Conservation (phyloP, 2,329 filamentous ascomycete genomes). For the Fusarium sp. region DNA sequence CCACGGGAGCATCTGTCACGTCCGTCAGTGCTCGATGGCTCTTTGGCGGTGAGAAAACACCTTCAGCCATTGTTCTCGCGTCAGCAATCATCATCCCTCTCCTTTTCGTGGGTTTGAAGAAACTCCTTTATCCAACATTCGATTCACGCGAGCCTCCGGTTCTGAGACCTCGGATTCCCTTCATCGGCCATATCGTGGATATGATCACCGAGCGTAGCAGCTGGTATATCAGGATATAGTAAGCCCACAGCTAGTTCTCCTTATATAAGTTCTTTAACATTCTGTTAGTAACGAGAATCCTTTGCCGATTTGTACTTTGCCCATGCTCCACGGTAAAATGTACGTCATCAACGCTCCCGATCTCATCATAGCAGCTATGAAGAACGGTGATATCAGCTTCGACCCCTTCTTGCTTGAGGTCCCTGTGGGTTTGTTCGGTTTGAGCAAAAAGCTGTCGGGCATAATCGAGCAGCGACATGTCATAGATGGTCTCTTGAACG, state of each 20-base stretch:
- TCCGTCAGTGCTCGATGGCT: too few species aligned
- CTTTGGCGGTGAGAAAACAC: not conserved
- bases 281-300: not conserved
- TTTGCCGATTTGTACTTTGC: slow-evolving; percentile 4
- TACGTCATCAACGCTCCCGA: slow-evolving; percentile 2
- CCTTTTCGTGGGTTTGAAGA: not conserved
- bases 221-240: slow-evolving; percentile 2
- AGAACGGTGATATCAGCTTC: not conserved
- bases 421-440: not conserved
- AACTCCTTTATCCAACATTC: not conserved
- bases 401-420: not conserved
- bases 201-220: not conserved
- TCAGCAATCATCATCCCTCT: not conserved
- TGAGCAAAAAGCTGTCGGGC: not conserved
- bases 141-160: not conserved
- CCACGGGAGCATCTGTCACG: not conserved
- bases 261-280: not conserved
- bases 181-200: not conserved
- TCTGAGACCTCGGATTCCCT: not conserved
- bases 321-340: slow-evolving; percentile 8
- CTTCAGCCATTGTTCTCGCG: not conserved
- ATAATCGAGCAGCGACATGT: not conserved
- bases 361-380: not conserved
- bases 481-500: not conserved
- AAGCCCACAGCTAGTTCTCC: not conserved